Evolutionary conservation across 176 grass and related monocot genomes (phyloP).

Genomic region (Hordeum vulgare): DNA sequence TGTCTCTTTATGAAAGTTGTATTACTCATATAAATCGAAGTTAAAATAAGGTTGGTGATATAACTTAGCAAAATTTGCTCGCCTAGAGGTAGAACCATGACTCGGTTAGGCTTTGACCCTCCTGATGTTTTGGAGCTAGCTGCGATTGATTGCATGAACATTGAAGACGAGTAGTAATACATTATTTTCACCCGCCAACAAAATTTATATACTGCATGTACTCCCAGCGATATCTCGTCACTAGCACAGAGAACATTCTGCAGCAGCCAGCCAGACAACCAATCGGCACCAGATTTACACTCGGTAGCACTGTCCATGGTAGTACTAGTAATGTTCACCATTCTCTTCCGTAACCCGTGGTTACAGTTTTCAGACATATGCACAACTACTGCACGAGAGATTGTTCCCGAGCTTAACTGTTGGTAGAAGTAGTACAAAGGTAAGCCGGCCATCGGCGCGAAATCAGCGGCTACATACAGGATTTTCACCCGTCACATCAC

Average conservation of each 20-base stretch:
- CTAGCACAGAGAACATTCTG: slow-evolving; percentile 7
- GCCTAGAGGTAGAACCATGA: too few species aligned
- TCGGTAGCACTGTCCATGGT: background rate
- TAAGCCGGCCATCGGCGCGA: background rate
- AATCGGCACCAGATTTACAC: background rate
- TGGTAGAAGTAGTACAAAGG: background rate
- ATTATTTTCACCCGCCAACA: too few species aligned
- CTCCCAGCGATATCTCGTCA: background rate
- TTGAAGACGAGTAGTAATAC: too few species aligned
- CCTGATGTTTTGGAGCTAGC: too few species aligned
- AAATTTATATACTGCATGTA: too few species aligned
- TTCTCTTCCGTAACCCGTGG: background rate
- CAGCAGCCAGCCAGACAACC: background rate
- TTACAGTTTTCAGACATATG: background rate
- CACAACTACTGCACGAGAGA: background rate
- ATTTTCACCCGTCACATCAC: slow-evolving; percentile 17
- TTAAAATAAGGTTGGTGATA: too few species aligned
- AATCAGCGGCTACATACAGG: background rate
- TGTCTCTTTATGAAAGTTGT: too few species aligned
- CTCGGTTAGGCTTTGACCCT: too few species aligned
- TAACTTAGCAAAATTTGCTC: too few species aligned
- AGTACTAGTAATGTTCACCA: background rate
- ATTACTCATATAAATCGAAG: too few species aligned
- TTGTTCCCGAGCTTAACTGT: background rate
- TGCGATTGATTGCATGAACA: too few species aligned